Conservation (phyloP, 148 eudicot genomes). For the Rheum nobile region DNA sequence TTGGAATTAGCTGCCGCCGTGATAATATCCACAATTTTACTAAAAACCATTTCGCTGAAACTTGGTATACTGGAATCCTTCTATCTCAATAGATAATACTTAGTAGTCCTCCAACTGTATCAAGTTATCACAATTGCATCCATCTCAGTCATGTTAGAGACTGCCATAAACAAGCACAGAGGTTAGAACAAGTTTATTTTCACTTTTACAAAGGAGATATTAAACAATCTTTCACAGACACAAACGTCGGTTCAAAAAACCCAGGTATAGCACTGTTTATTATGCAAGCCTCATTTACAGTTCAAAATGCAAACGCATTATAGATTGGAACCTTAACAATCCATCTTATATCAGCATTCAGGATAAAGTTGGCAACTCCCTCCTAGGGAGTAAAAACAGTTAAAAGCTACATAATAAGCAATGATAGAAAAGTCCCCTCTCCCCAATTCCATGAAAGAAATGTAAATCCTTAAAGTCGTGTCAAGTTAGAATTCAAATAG, state of each 20-base stretch:
- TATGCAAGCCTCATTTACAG: neutral
- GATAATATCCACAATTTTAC: slow-evolving; percentile 46
- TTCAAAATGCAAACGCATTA: neutral
- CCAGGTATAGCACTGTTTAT: neutral
- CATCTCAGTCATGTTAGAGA: neutral
- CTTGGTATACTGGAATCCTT: neutral
- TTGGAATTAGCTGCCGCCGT: slow-evolving; percentile 32
- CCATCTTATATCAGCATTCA: neutral
- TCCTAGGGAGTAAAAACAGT: neutral
- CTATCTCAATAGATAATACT: neutral
- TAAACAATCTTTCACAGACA: neutral
- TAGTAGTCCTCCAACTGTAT: neutral
- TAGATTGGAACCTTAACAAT: neutral
- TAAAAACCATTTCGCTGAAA: slow-evolving; percentile 39
- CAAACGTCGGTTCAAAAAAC: neutral
- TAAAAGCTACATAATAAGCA: neutral
- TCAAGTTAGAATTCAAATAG: neutral
- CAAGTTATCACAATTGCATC: neutral
- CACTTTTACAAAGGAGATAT: neutral
- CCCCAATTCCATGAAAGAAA: too few species aligned
- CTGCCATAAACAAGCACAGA: slow-evolving; percentile 2
- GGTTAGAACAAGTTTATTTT: neutral
- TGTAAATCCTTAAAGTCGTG: neutral
- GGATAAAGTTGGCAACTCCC: neutral
- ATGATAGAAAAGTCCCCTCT: neutral